Evolutionary conservation across 2,329 filamentous ascomycete species (phyloP).

Genomic region (Ophiostoma quercus): DNA sequence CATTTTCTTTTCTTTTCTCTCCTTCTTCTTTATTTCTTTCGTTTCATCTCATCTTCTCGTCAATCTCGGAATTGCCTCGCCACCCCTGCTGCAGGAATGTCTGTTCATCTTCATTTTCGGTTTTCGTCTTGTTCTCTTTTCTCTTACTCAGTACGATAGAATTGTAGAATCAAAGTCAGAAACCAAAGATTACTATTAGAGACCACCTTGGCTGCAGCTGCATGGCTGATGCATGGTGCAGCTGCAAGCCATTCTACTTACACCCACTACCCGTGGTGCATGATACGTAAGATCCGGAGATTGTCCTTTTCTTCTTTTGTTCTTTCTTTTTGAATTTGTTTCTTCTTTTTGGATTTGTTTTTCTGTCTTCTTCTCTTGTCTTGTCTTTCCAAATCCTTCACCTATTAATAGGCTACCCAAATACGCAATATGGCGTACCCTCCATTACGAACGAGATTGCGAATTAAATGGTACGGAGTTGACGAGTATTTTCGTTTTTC

Average conservation of each 20-base stretch:
- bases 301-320: neutral
- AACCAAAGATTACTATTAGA: neutral
- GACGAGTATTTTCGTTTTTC: neutral
- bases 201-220: neutral
- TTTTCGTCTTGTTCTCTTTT: no score
- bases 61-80: neutral
- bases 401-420: neutral
- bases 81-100: neutral
- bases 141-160: no score
- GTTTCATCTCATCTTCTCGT: neutral
- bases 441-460: slow-evolving; percentile 3
- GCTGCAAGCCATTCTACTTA: slow-evolving; percentile 15
- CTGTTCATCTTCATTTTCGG: slow-evolving; percentile 8
- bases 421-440: slow-evolving; percentile 1
- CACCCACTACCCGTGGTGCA: slow-evolving; percentile 9
- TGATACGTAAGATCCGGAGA: slow-evolving; percentile 20
- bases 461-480: slow-evolving; percentile 10
- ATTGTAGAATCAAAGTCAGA: no score
- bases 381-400: neutral
- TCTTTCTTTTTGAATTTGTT: neutral
- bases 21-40: neutral
- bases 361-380: neutral
- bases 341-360: neutral
- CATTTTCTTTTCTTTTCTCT: neutral
- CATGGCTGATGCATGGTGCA: slow-evolving; percentile 6